These are phyloP conservation scores for Diplodia seriata DNA, from an alignment of 2,329 filamentous ascomycete genomes.

Conservation along the genomic window DNA sequence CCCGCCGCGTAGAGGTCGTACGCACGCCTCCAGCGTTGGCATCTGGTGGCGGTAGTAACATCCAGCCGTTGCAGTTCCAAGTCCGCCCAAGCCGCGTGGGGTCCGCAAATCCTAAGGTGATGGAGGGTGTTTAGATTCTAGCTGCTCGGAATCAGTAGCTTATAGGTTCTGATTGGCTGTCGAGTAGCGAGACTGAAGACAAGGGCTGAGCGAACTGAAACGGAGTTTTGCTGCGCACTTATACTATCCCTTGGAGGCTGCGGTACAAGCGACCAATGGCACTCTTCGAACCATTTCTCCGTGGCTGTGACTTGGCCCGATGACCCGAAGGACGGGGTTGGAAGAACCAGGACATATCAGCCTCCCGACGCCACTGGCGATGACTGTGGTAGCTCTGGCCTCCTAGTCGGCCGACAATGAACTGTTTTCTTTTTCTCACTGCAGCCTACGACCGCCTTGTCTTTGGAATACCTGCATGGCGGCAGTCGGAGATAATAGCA, in stretches of 20 bases:
- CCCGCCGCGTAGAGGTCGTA: background rate
- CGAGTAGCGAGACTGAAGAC: background rate
- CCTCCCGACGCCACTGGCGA: slow-evolving; percentile 8
- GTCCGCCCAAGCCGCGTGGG: slow-evolving; percentile 12
- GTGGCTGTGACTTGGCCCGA: slow-evolving; percentile 13
- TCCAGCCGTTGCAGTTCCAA: slow-evolving; percentile 3
- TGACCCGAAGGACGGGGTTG: slow-evolving; percentile 2
- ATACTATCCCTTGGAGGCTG: slow-evolving; percentile 11
- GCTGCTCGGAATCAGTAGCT: background rate
- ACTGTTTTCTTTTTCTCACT: background rate
- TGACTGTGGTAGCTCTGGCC: slow-evolving; percentile 1
- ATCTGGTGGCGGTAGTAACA: slow-evolving; percentile 11
- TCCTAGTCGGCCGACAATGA: slow-evolving; percentile 5
- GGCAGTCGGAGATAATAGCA: background rate
- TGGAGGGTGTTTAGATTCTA: slow-evolving; percentile 15
- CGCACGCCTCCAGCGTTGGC: slow-evolving; percentile 3
- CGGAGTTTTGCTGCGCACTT: slow-evolving; percentile 8
- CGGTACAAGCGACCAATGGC: slow-evolving; percentile 1
- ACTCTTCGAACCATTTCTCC: background rate
- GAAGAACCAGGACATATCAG: background rate
- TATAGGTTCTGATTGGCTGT: slow-evolving; percentile 9
- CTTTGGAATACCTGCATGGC: background rate
- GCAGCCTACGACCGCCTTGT: slow-evolving; percentile 3
- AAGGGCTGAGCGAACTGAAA: slow-evolving; percentile 1
- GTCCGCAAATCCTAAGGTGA: background rate